Evolutionary conservation across 495 filamentous ascomycete species (phyloP).

Genomic region (Aspergillus asperescens): DNA sequence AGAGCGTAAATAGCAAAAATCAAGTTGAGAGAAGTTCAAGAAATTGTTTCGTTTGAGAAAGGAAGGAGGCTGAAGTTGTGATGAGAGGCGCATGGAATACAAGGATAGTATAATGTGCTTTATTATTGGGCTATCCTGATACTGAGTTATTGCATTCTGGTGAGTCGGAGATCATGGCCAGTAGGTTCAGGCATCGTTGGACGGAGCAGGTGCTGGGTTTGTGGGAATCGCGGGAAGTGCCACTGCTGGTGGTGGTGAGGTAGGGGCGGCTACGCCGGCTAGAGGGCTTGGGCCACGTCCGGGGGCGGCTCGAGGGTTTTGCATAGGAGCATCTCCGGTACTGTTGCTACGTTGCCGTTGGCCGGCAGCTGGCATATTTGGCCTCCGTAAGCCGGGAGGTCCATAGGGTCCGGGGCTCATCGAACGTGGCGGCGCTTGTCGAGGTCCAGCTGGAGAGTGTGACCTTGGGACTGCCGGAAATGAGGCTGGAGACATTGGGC

Average conservation of each 20-base stretch:
- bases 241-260: slow-evolving; percentile 31
- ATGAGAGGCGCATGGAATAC: not conserved
- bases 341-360: slow-evolving; percentile 49
- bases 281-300: slow-evolving; percentile 57
- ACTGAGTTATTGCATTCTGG: not conserved
- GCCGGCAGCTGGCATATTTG: slow-evolving; percentile 33
- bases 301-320: slow-evolving; percentile 37
- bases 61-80: not conserved
- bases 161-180: not conserved
- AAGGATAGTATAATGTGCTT: not conserved
- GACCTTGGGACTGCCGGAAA: slow-evolving; percentile 41
- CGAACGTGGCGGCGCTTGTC: slow-evolving; percentile 34
- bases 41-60: not conserved
- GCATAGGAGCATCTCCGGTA: slow-evolving; percentile 42
- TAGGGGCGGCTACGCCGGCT: slow-evolving; percentile 34
- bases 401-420: slow-evolving; percentile 53
- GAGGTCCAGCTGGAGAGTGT: slow-evolving; percentile 34
- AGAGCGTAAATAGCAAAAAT: not conserved
- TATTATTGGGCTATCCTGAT: not conserved
- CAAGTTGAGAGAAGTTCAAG: not conserved
- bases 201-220: slow-evolving; percentile 1
- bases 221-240: slow-evolving; percentile 30
- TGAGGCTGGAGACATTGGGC: slow-evolving; percentile 13
- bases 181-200: not conserved
- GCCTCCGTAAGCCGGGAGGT: slow-evolving; percentile 39